These are phyloP conservation scores for Globisporangium cystogenes DNA, from an alignment of 352 stramenopile genomes.

Conservation along the genomic window DNA sequence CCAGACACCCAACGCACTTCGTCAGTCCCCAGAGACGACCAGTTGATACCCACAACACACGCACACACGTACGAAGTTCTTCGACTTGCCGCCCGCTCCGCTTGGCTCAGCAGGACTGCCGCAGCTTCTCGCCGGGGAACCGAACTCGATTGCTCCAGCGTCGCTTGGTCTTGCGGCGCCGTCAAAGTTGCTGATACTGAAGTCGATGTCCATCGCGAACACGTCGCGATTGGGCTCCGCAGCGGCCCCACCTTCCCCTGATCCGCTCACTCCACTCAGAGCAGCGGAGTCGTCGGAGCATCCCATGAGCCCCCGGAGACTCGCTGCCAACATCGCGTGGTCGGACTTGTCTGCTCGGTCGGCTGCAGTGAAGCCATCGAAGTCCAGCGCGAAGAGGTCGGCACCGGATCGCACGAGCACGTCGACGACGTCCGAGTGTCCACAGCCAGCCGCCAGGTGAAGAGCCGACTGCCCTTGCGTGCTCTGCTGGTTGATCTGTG, in stretches of 20 bases:
- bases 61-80: constrained; percentile 39
- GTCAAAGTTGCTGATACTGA: constrained; percentile 15
- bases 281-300: not conserved
- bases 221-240: constrained; percentile 1
- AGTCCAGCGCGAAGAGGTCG: constrained; percentile 59
- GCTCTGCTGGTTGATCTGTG: constrained; percentile 81
- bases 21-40: no score
- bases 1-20: no score
- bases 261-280: not conserved
- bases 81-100: constrained; percentile 25
- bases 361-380: constrained; percentile 62
- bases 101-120: constrained; percentile 25
- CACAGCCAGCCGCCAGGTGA: constrained; percentile 78
- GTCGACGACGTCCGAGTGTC: constrained; percentile 57
- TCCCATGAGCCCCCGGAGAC: constrained; percentile 40
- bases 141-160: not conserved
- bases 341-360: constrained; percentile 79
- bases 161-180: constrained; percentile 5
- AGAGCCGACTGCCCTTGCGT: constrained; percentile 78
- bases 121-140: constrained; percentile 23
- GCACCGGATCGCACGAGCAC: constrained; percentile 56
- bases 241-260: not conserved
- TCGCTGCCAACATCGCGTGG: constrained; percentile 37
- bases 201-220: constrained; percentile 49
- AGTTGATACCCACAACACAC: no score